Conservation (phyloP, 1,139 yeast species). For the Debaryomyces robertsiae region DNA sequence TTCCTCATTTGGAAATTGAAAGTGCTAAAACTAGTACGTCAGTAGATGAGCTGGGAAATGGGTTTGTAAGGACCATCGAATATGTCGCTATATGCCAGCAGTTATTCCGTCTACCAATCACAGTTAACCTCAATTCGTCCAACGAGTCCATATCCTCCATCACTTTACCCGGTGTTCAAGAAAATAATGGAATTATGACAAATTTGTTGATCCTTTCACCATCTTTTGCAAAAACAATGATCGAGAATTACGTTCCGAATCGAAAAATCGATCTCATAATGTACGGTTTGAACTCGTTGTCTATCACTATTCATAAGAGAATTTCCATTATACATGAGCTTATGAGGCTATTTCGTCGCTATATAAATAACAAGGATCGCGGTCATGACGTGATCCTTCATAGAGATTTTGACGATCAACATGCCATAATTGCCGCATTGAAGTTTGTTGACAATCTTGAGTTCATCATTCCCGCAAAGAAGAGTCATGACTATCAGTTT, state of each 20-base stretch:
- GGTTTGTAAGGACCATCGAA: constrained; percentile 22
- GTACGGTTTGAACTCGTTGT: constrained; percentile 36
- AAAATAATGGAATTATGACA: constrained; percentile 13
- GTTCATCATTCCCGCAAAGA: constrained; percentile 17
- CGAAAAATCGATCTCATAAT: constrained; percentile 32
- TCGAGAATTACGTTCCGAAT: constrained; percentile 28
- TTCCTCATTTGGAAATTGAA: constrained; percentile 29
- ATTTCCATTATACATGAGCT: constrained; percentile 24
- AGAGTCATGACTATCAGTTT: constrained; percentile 5
- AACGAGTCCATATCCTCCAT: constrained; percentile 22
- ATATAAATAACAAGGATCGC: constrained; percentile 11
- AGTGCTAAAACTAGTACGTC: constrained; percentile 18
- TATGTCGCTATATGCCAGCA: constrained; percentile 27
- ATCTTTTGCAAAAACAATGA: constrained; percentile 22
- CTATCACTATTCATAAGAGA: constrained; percentile 27
- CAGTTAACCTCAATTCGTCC: constrained; percentile 21
- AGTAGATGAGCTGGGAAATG: constrained; percentile 12
- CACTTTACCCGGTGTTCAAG: constrained; percentile 5
- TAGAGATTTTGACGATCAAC: neutral
- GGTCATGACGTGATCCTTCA: constrained; percentile 11
- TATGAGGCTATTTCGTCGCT: constrained; percentile 20
- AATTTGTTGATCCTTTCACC: constrained; percentile 25
- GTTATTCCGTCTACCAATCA: constrained; percentile 26
- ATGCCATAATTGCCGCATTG: constrained; percentile 19
- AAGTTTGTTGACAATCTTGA: constrained; percentile 25